Evolutionary conservation across 2,329 filamentous ascomycete genomes (phyloP).

Genomic region (Sporothrix schenckii): DNA sequence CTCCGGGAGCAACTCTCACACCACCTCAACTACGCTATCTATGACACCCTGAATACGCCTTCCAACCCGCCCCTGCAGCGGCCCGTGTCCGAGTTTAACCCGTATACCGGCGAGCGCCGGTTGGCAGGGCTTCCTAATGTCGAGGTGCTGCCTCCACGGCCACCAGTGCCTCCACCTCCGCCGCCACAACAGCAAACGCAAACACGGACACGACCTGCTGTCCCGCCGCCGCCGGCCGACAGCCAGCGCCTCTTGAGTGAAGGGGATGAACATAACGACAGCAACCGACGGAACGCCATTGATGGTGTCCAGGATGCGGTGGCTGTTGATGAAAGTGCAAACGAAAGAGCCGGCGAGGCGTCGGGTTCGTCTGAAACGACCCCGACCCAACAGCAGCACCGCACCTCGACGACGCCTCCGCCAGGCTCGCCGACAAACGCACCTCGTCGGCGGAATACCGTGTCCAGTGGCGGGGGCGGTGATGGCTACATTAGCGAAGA

Average conservation of each 20-base stretch:
- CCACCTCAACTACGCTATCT: constrained; percentile 47
- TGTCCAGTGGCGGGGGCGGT: constrained; percentile 47
- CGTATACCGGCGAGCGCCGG: constrained; percentile 24
- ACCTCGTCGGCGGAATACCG: constrained; percentile 45
- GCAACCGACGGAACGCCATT: constrained; percentile 22
- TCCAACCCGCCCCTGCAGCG: constrained; percentile 29
- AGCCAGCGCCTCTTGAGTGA: constrained; percentile 23
- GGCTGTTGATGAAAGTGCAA: not conserved
- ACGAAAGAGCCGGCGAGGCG: not conserved
- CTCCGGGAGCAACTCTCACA: constrained; percentile 46
- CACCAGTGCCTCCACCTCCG: constrained; percentile 10
- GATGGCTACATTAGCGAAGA: constrained; percentile 61
- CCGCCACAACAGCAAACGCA: not conserved
- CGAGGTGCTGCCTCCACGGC: constrained; percentile 5
- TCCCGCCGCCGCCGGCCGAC: constrained; percentile 27
- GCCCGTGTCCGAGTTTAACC: not conserved
- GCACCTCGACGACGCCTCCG: constrained; percentile 1
- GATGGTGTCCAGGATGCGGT: constrained; percentile 1
- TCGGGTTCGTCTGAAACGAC: constrained; percentile 6
- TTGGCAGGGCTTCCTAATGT: constrained; percentile 28
- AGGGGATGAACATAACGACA: not conserved
- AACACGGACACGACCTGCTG: not conserved
- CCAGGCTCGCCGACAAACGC: constrained; percentile 20
- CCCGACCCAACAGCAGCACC: not conserved
- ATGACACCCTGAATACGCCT: constrained; percentile 46